A percentile compares a stretch with the other conserved stretches of the same genome.
phyloP scores from a whole-genome alignment of 805 yeast genomes.

The Kazachstania viticola region DNA sequence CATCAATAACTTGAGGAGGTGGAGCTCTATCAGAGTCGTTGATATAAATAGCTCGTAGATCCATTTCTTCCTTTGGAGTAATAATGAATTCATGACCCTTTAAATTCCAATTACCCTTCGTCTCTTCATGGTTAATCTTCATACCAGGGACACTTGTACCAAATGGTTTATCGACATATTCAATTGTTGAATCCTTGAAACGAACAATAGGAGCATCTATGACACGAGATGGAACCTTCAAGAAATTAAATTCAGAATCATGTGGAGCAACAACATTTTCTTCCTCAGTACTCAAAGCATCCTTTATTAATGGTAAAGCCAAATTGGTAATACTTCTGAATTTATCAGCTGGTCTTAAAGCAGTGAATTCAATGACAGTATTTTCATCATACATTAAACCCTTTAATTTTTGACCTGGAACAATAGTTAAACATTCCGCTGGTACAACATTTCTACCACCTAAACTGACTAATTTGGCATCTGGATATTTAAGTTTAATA shows the following conservation, averaged over 20 bases:
- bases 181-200: slow-evolving; percentile 5
- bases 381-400: slow-evolving; percentile 10
- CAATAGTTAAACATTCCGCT: slow-evolving; percentile 14
- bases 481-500: slow-evolving; percentile 14
- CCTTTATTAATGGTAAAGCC: slow-evolving; percentile 11
- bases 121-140: slow-evolving; percentile 6
- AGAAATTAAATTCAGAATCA: slow-evolving; percentile 6
- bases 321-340: slow-evolving; percentile 10
- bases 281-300: slow-evolving; percentile 7
- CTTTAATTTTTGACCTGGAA: slow-evolving; percentile 17
- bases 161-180: slow-evolving; percentile 9
- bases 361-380: slow-evolving; percentile 12
- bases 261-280: slow-evolving; percentile 4
- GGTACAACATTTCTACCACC: slow-evolving; percentile 13
- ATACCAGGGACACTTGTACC: slow-evolving; percentile 4
- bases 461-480: slow-evolving; percentile 9
- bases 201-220: slow-evolving; percentile 17
- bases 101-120: slow-evolving; percentile 16
- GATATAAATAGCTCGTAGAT: slow-evolving; percentile 10
- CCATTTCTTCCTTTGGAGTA: slow-evolving; percentile 4
- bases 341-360: slow-evolving; percentile 13
- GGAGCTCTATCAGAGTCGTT: slow-evolving; percentile 8
- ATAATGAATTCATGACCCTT: slow-evolving; percentile 9
- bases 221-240: slow-evolving; percentile 16
- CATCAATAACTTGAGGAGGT: slow-evolving; percentile 5